Conservation (phyloP, 2,329 filamentous ascomycete species). For the Paecilomyces sp. region DNA sequence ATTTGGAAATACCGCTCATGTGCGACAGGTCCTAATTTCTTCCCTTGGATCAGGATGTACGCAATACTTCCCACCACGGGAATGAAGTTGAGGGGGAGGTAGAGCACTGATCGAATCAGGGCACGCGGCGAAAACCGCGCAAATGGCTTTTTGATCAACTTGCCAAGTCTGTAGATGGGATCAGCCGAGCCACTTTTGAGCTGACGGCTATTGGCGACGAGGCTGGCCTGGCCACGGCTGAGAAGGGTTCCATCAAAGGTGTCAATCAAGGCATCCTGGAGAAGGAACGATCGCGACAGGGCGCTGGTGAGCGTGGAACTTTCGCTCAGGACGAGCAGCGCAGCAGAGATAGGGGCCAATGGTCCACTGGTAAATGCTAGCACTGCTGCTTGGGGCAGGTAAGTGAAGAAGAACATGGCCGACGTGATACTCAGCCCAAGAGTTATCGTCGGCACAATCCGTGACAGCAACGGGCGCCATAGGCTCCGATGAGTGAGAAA, state of each 20-base stretch:
- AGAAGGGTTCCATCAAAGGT: slow-evolving; percentile 73
- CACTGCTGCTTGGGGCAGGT: slow-evolving; percentile 74
- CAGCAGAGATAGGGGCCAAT: slow-evolving; percentile 54
- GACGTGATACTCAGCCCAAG: slow-evolving; percentile 66
- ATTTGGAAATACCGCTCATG: slow-evolving; percentile 77
- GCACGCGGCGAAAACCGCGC: slow-evolving; percentile 48
- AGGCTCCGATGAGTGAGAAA: slow-evolving; percentile 51
- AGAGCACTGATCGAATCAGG: slow-evolving; percentile 72
- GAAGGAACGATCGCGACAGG: slow-evolving; percentile 62
- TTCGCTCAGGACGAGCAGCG: slow-evolving; percentile 54
- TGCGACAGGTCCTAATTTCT: slow-evolving; percentile 46
- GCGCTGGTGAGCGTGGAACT: slow-evolving; percentile 44
- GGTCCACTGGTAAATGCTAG: slow-evolving; percentile 80
- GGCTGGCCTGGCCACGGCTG: slow-evolving; percentile 45
- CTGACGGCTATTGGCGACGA: slow-evolving; percentile 70
- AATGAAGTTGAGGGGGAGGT: slow-evolving; percentile 87
- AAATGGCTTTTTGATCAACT: slow-evolving; percentile 50
- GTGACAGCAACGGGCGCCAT: slow-evolving; percentile 53
- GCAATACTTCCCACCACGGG: slow-evolving; percentile 77
- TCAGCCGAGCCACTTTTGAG: slow-evolving; percentile 50
- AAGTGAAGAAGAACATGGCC: slow-evolving; percentile 83
- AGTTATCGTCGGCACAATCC: slow-evolving; percentile 55
- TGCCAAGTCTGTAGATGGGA: slow-evolving; percentile 50
- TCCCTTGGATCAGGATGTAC: slow-evolving; percentile 71
- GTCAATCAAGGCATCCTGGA: slow-evolving; percentile 76